Base-by-base conservation (phyloP, 257 asterid species). In the Solanum rostratum region DNA sequence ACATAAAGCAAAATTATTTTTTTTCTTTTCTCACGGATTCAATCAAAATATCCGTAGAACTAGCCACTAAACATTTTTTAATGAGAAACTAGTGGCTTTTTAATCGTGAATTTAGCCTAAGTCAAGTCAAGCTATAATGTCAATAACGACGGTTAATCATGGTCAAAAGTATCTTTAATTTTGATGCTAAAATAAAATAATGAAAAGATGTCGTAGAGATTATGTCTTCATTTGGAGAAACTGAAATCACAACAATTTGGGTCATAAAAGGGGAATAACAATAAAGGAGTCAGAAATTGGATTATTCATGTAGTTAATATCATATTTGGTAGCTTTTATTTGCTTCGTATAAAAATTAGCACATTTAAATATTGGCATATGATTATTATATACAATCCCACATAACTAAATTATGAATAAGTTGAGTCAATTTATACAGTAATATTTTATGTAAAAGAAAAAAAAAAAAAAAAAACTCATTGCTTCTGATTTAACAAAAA, bases 31-130 rank as follows among this genome's bases (percentile, higher is more conserved):
- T 20, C 15, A 57, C 6, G 2, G n/a, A n/a, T 57, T 57, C 14
- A 57, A 57, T 57, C 11, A n/a, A n/a, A 57, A 1, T n/a, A 10
- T 57, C 0, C 4, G 1, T n/a, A 2, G 0, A 1, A 57, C 4
- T 57, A n/a, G 15, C 15, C 29, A 3, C 5, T n/a, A 14, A 57
- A 13, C 3, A n/a, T n/a, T n/a, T 57, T n/a, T n/a, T 15, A 12
- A 13, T n/a, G 65, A 27, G n/a, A 57, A 57, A 57, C 10, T n/a
- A 57, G 29, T 57, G 15, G 2, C 7, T n/a, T 41, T n/a, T 57
- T 57, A n/a, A n/a, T 57, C 3, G 30, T 1, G 11, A 57, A 57
- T 57, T 57, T 10, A 57, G 65, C 30, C 30, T 4, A 57, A 57
- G 55, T 45, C 55, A 46, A 46, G 41, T 73, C 81, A n/a, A 41